These are phyloP conservation scores for Tritrichomonas foetus DNA, from an alignment of 208 protist species.

Conservation along the genomic window DNA sequence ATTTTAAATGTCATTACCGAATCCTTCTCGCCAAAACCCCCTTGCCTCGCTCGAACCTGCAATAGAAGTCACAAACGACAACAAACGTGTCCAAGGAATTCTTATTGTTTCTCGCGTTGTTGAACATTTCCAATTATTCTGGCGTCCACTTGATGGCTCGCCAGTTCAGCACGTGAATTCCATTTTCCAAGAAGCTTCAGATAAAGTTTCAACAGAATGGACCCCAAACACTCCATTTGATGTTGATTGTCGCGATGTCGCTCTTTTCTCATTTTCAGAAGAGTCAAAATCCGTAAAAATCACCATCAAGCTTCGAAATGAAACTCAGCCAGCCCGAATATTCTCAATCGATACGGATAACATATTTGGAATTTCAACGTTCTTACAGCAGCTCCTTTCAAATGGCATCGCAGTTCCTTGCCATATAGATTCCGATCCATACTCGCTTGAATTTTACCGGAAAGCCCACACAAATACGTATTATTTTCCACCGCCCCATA, in stretches of 20 bases:
- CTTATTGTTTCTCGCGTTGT: no score
- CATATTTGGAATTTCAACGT: background rate
- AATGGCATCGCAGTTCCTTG: conserved; percentile 35
- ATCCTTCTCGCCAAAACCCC: no score
- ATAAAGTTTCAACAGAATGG: no score
- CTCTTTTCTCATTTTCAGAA: background rate
- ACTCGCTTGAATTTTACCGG: background rate
- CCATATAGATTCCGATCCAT: background rate
- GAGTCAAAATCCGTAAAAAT: background rate
- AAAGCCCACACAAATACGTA: background rate
- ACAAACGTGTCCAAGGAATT: no score
- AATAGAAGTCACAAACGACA: no score
- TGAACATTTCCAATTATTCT: no score
- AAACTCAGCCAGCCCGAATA: background rate
- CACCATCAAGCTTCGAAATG: background rate
- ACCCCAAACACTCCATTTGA: background rate
- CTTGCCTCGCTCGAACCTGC: no score
- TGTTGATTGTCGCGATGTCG: background rate
- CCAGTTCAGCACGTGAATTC: no score
- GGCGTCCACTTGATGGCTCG: no score
- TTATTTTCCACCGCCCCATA: background rate
- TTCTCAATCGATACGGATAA: background rate
- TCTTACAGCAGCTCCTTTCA: background rate
- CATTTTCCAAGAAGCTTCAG: no score
- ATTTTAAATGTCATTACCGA: no score